Evolutionary conservation across 495 filamentous ascomycete species (phyloP), one percentile per base, ranked within the genome.

Genomic region (Talaromyces trachyspermus): DNA sequence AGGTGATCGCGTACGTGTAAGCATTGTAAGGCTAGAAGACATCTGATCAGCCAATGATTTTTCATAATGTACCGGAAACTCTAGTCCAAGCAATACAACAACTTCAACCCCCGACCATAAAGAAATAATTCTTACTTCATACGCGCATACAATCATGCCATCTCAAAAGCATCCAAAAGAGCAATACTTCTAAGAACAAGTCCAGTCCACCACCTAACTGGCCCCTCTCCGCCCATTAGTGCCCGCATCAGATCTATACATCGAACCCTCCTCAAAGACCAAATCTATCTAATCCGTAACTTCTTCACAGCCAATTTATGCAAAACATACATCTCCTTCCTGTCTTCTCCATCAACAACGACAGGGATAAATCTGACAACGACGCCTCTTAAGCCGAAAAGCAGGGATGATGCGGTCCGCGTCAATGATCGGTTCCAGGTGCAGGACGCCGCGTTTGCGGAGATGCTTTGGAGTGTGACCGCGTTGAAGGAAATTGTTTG

Each of bases 381-480:
- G 0, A 95, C 90, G 0, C 88, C 88, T 0, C 85, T 82, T 0
- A 82, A 82, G 40, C 89, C 90, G 5, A 94, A 89, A 68, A 49
- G 46, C 32, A 81, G 79, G 52, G 90, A 87, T 36, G 81, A 94
- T 33, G 91, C 91, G 0, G 64, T 90, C 22, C 74, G 91, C 15
- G 86, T 95, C 33, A 97, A 97, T 60, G 91, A 96, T 59, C 81
- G 91, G 23, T 92, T 86, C 61, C 87, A 95, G 68, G 71, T 92
- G 32, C 71, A 87, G 26, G 91, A 97, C 66, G 60, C 72, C 22
- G 58, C 43, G 7, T 95, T 95, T 57, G 85, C 90, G 3, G 74
- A 85, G 57, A 70, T 72, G 46, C 57, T 95, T 20, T 97, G 86
- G 86, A 65, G 64, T 10, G 69, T 72, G 54, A 84, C 81, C 3